Evolutionary conservation across 139 green algal species (phyloP).

Genomic region (Prasinococcaceae sp.): DNA sequence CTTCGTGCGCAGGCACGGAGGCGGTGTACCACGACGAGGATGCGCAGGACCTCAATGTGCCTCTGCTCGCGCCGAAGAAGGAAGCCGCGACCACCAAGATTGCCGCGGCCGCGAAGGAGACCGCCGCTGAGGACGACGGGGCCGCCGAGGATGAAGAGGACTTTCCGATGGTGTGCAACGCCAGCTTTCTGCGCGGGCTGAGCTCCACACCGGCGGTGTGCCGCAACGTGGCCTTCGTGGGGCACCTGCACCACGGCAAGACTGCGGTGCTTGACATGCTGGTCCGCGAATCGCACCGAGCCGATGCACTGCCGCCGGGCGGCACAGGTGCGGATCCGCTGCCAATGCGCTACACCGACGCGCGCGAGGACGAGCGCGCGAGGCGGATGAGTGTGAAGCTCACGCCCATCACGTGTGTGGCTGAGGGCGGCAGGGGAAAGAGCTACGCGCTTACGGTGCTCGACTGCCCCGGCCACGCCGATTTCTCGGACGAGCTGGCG

Average conservation of each 20-base stretch:
- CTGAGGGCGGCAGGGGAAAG: conserved; percentile 69
- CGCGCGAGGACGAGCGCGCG: conserved; percentile 80
- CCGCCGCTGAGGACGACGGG: conserved; percentile 25
- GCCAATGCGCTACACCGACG: conserved; percentile 88
- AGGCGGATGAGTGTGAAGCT: conserved; percentile 85
- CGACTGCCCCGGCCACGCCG: conserved; percentile 72
- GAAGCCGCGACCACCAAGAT: conserved; percentile 10
- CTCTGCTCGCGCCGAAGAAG: conserved; percentile 83
- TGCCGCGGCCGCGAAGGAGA: conserved; percentile 20
- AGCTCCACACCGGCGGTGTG: conserved; percentile 70
- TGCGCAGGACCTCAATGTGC: conserved; percentile 86
- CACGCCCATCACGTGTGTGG: conserved; percentile 76
- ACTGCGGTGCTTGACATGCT: conserved; percentile 94
- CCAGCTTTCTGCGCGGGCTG: conserved; percentile 58
- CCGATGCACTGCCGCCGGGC: conserved; percentile 1
- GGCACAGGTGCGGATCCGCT: conserved; percentile 21
- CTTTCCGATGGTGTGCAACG: background rate
- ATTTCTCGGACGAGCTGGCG: conserved; percentile 92
- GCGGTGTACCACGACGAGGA: conserved; percentile 95
- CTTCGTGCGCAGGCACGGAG: conserved; percentile 54
- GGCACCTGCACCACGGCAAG: conserved; percentile 96
- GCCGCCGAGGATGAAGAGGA: background rate
- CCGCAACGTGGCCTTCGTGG: conserved; percentile 73
- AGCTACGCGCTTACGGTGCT: conserved; percentile 74
- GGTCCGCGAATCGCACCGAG: conserved; percentile 76